These are phyloP conservation scores for Leptographium galeiforme DNA, from an alignment of 2,329 filamentous ascomycete genomes.

Conservation along the genomic window DNA sequence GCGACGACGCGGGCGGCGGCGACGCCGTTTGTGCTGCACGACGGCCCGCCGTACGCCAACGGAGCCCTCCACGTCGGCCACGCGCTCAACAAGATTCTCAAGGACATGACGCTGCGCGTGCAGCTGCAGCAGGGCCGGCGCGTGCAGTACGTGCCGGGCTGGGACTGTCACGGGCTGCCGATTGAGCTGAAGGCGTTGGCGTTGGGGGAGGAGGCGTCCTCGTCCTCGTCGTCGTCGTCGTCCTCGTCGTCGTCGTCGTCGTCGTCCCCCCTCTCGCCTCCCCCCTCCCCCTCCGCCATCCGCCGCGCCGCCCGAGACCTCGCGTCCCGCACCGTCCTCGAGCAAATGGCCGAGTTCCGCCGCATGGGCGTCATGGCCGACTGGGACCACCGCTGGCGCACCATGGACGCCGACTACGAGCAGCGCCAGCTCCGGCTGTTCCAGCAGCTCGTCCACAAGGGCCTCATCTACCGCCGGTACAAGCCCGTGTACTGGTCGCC, in stretches of 20 bases:
- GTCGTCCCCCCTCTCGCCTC: background rate
- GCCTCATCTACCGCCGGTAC: constrained; percentile 62
- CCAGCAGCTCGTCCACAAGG: constrained; percentile 57
- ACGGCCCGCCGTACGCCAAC: constrained; percentile 96
- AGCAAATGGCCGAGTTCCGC: constrained; percentile 61
- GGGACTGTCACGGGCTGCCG: constrained; percentile 95
- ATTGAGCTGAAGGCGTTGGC: constrained; percentile 93
- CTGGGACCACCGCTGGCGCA: constrained; percentile 65
- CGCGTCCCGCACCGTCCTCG: constrained; percentile 52
- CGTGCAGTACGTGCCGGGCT: constrained; percentile 77
- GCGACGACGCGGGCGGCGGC: constrained; percentile 36
- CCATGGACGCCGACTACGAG: constrained; percentile 67
- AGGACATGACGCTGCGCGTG: constrained; percentile 79
- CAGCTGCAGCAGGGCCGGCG: constrained; percentile 65
- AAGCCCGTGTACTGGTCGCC: constrained; percentile 84
- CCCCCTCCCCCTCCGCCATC: constrained; percentile 39
- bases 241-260: background rate
- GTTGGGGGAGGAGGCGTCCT: constrained; percentile 11
- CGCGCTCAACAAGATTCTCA: constrained; percentile 91
- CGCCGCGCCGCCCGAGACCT: constrained; percentile 51
- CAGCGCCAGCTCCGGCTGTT: constrained; percentile 63
- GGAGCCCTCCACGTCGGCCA: constrained; percentile 84
- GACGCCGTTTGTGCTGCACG: constrained; percentile 67
- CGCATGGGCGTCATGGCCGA: constrained; percentile 69
- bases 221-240: constrained; percentile 10